Evolutionary conservation across 2,329 filamentous ascomycete genomes (phyloP).

Genomic region (Moelleriella libera): DNA sequence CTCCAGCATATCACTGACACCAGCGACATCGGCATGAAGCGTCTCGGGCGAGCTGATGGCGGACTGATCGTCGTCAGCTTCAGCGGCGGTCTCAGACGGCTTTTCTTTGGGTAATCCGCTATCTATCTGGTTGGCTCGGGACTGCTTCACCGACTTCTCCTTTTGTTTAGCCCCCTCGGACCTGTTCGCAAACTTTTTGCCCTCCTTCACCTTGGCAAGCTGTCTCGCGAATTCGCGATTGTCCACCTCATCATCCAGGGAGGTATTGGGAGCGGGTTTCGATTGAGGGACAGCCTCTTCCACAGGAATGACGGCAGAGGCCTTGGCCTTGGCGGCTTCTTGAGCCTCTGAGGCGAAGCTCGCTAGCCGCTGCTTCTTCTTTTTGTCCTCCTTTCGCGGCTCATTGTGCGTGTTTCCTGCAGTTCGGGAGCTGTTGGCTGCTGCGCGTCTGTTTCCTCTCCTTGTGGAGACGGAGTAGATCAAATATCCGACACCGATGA

Average conservation of each 20-base stretch:
- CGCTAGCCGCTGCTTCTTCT: conserved; percentile 32
- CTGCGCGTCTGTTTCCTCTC: conserved; percentile 17
- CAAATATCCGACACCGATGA: conserved; percentile 20
- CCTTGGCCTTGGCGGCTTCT: conserved; percentile 25
- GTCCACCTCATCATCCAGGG: conserved; percentile 46
- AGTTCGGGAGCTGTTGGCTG: conserved; percentile 13
- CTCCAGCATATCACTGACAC: conserved; percentile 88
- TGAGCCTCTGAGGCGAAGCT: conserved; percentile 22
- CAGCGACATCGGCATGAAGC: conserved; percentile 42
- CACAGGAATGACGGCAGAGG: conserved; percentile 6
- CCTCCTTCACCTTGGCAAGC: conserved; percentile 56
- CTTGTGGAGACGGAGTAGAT: conserved; percentile 21
- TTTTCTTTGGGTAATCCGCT: conserved; percentile 27
- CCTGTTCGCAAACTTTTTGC: conserved; percentile 43
- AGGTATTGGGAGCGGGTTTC: conserved; percentile 17
- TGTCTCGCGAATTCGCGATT: conserved; percentile 67
- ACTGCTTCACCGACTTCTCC: conserved; percentile 58
- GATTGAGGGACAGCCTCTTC: conserved; percentile 2
- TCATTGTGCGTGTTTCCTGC: conserved; percentile 16
- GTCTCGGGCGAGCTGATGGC: conserved; percentile 51
- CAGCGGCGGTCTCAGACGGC: conserved; percentile 47
- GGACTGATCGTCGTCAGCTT: conserved; percentile 72
- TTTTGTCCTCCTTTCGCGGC: conserved; percentile 24
- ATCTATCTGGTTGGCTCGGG: conserved; percentile 39
- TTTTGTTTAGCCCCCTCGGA: conserved; percentile 46